phyloP scores from a whole-genome alignment of 352 stramenopile species.

The Nothophytophthora sp. region DNA sequence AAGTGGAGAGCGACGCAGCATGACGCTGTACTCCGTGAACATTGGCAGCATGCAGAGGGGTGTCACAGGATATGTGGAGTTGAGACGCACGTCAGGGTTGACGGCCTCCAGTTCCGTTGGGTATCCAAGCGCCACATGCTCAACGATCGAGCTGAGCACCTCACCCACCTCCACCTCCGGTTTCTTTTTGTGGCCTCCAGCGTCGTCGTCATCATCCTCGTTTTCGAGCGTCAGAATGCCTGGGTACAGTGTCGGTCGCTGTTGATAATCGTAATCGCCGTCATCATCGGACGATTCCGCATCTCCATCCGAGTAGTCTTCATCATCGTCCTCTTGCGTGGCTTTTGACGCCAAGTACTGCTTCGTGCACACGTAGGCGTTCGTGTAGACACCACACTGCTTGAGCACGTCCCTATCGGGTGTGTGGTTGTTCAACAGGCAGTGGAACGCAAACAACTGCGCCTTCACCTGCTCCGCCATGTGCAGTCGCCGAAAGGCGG shows the following conservation, averaged over 20 bases:
- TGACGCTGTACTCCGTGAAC: constrained; percentile 82
- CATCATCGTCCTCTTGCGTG: constrained; percentile 57
- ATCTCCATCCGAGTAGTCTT: constrained; percentile 82
- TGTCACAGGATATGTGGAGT: constrained; percentile 55
- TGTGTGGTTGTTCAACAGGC: constrained; percentile 86
- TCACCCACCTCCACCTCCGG: constrained; percentile 68
- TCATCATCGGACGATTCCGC: constrained; percentile 68
- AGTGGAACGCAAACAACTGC: constrained; percentile 89
- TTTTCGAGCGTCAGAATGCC: constrained; percentile 52
- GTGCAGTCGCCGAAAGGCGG: constrained; percentile 60
- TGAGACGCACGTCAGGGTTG: constrained; percentile 41
- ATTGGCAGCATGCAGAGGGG: constrained; percentile 41
- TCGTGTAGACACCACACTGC: constrained; percentile 82
- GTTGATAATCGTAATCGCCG: constrained; percentile 47
- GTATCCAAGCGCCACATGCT: constrained; percentile 85
- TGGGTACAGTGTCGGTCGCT: constrained; percentile 49
- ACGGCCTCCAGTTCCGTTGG: constrained; percentile 44
- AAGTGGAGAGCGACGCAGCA: constrained; percentile 60
- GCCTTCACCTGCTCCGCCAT: constrained; percentile 89
- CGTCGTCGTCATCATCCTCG: constrained; percentile 44
- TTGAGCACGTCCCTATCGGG: constrained; percentile 87
- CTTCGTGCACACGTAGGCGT: constrained; percentile 78
- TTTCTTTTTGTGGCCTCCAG: constrained; percentile 51
- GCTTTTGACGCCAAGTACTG: constrained; percentile 59
- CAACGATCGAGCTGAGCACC: constrained; percentile 75